A percentile compares a stretch with the other conserved stretches of the same genome.
phyloP scores from a whole-genome alignment of 2,329 filamentous ascomycete species.

The Verticillium nubilum region DNA sequence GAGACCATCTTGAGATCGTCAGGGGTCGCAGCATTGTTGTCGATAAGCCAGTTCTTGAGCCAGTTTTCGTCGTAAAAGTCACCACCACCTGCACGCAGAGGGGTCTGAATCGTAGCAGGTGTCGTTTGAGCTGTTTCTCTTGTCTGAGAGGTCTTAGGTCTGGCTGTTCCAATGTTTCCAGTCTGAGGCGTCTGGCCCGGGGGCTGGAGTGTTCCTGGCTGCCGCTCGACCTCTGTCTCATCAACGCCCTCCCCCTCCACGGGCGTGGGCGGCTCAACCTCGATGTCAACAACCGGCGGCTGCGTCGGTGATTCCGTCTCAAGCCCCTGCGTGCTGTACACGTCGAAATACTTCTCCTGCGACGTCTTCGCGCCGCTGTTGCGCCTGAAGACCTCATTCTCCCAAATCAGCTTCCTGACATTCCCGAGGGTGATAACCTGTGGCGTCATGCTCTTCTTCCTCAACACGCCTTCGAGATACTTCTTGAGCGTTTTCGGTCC shows the following conservation, averaged over 20 bases:
- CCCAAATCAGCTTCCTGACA: background rate
- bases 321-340: too few relatives aligned
- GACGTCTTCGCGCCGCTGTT: conserved; percentile 7
- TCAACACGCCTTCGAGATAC: background rate
- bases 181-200: too few relatives aligned
- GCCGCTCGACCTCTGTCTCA: too few relatives aligned
- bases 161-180: too few relatives aligned
- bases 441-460: background rate
- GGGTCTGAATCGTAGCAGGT: too few relatives aligned
- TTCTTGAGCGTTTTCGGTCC: background rate
- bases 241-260: too few relatives aligned
- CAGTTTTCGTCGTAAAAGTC: conserved; percentile 4
- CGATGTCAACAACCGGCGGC: too few relatives aligned
- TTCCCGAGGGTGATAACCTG: background rate
- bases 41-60: conserved; percentile 11
- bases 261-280: too few relatives aligned
- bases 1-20: conserved; percentile 10
- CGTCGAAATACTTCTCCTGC: too few relatives aligned
- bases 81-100: background rate
- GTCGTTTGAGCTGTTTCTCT: background rate
- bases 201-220: too few relatives aligned
- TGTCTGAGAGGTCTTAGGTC: background rate
- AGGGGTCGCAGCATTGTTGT: background rate
- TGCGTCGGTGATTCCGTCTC: too few relatives aligned
- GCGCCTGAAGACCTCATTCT: background rate